A percentile compares a stretch with the other conserved stretches of the same genome.
phyloP scores from a whole-genome alignment of 2,329 filamentous ascomycete species.

The Colletotrichum tanaceti region DNA sequence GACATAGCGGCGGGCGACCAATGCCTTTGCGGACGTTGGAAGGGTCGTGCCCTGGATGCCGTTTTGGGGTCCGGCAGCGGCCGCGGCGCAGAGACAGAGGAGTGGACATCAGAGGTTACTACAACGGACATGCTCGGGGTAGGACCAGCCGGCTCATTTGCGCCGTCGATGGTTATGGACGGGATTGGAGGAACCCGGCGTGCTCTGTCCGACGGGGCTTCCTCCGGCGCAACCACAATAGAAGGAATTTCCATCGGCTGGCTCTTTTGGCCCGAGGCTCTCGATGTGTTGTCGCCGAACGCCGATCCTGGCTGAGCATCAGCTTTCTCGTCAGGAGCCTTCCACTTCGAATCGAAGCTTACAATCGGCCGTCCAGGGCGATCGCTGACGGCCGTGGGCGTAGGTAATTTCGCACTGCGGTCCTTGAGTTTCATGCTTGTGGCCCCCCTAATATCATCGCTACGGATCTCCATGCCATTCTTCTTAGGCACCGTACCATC shows the following conservation, averaged over 20 bases:
- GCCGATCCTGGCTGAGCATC: conserved; percentile 66
- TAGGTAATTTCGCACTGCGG: conserved; percentile 86
- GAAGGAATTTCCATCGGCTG: conserved; percentile 61
- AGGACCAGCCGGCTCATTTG: conserved; percentile 26
- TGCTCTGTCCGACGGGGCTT: conserved; percentile 47
- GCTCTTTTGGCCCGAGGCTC: conserved; percentile 56
- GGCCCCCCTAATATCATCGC: conserved; percentile 88
- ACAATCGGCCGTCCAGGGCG: conserved; percentile 92
- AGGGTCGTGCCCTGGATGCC: conserved; percentile 46
- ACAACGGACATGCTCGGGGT: conserved; percentile 50
- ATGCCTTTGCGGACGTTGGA: conserved; percentile 61
- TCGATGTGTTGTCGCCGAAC: conserved; percentile 14
- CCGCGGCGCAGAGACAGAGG: conserved; percentile 44
- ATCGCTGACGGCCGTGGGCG: conserved; percentile 91
- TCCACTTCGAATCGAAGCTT: conserved; percentile 92
- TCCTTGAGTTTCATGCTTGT: conserved; percentile 91
- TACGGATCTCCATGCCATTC: conserved; percentile 83
- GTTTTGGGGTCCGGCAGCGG: conserved; percentile 62
- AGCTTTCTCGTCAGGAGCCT: conserved; percentile 75
- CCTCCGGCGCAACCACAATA: conserved; percentile 65
- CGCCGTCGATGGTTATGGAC: conserved; percentile 58
- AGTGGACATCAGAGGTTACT: conserved; percentile 58
- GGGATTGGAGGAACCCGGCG: conserved; percentile 53
- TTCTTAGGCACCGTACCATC: conserved; percentile 68
- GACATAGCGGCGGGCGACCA: conserved; percentile 67